Percentiles rank a stretch among this genome's conserved stretches.
Conservation (phyloP, 805 yeast genomes). For the Deakozyma indianensis region DNA sequence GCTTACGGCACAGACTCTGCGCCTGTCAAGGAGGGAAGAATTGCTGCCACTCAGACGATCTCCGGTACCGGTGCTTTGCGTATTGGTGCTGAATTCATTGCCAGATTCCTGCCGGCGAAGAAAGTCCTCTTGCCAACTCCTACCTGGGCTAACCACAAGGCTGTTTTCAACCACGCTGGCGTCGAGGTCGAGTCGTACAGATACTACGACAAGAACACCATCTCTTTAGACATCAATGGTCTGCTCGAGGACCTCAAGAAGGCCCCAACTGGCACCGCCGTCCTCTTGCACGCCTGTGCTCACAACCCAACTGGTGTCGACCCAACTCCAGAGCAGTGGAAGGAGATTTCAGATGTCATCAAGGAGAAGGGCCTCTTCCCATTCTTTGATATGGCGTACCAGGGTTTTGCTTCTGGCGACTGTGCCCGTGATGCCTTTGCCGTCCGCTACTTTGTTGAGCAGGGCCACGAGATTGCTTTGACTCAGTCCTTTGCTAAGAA, state of each 20-base stretch:
- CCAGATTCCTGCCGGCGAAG: conserved; percentile 31
- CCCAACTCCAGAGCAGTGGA: conserved; percentile 78
- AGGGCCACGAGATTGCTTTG: conserved; percentile 46
- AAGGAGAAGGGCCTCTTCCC: conserved; percentile 55
- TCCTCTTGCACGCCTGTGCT: conserved; percentile 87
- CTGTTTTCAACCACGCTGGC: conserved; percentile 62
- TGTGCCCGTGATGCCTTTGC: conserved; percentile 76
- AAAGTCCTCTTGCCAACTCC: conserved; percentile 67
- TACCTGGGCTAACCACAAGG: conserved; percentile 96
- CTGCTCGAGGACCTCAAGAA: conserved; percentile 43
- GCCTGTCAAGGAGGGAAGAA: conserved; percentile 42
- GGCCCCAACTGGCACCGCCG: conserved; percentile 66
- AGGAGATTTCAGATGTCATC: conserved; percentile 45
- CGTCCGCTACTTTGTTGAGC: conserved; percentile 38
- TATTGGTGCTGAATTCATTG: conserved; percentile 60
- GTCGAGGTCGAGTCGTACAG: conserved; percentile 58
- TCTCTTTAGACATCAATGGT: conserved; percentile 59
- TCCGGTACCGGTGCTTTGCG: conserved; percentile 91
- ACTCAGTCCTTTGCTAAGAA: conserved; percentile 97
- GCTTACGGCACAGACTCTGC: conserved; percentile 53
- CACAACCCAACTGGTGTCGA: conserved; percentile 98
- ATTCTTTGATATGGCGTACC: conserved; percentile 89
- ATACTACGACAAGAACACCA: conserved; percentile 67
- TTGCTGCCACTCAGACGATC: conserved; percentile 57
- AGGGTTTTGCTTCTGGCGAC: conserved; percentile 90